phyloP scores from a whole-genome alignment of 164 flowering plant genomes.

The Vitis rupestris region DNA sequence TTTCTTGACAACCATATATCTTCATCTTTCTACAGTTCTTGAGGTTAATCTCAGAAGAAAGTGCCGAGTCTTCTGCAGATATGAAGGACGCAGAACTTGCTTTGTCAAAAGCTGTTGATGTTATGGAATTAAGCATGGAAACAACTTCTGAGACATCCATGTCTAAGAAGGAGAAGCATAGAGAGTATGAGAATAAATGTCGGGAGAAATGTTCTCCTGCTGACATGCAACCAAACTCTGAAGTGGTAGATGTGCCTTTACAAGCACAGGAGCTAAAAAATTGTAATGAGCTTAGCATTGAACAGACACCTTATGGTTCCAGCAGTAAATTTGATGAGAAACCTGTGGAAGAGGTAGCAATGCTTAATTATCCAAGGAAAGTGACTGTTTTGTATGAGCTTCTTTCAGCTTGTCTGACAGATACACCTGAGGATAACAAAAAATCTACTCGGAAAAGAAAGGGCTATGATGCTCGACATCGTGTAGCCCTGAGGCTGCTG shows the following conservation, averaged over 20 bases:
- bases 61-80: conserved; percentile 44
- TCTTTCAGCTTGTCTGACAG: conserved; percentile 91
- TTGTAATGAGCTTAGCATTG: conserved; percentile 9
- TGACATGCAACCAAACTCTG: conserved; percentile 31
- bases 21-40: conserved; percentile 48
- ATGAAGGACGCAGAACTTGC: conserved; percentile 60
- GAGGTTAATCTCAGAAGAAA: conserved; percentile 75
- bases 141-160: conserved; percentile 31
- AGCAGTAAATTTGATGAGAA: conserved; percentile 32
- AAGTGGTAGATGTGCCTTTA: conserved; percentile 21
- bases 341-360: conserved; percentile 49
- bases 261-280: conserved; percentile 14
- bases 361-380: conserved; percentile 66
- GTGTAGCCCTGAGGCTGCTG: conserved; percentile 81
- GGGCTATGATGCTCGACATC: conserved; percentile 98
- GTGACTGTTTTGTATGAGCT: conserved; percentile 77
- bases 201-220: conserved; percentile 45
- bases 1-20: not conserved
- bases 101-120: conserved; percentile 72
- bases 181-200: conserved; percentile 55
- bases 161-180: conserved; percentile 47
- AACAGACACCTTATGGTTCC: conserved; percentile 24
- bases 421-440: conserved; percentile 47
- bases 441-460: conserved; percentile 48
- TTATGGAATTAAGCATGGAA: conserved; percentile 57